These are phyloP conservation scores for Theobroma cacao DNA, from an alignment of 345 rosid genomes.

Conservation along the genomic window DNA sequence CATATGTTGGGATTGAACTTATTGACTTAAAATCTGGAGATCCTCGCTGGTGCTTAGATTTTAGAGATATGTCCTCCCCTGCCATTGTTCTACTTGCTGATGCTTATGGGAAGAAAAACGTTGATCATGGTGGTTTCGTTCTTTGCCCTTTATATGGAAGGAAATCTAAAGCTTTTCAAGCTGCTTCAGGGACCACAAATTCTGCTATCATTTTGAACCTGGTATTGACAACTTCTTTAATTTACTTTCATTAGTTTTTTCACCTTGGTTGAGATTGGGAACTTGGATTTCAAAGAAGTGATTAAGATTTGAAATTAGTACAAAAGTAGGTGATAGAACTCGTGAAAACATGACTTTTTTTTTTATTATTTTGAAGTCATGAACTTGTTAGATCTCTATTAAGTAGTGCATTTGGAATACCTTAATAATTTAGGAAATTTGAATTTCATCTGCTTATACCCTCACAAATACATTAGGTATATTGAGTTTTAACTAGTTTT, in stretches of 20 bases:
- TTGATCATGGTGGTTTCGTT: slow-evolving; percentile 76
- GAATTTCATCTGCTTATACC: background rate
- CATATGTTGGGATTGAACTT: slow-evolving; percentile 85
- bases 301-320: background rate
- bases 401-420: background rate
- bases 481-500: background rate
- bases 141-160: slow-evolving; percentile 92
- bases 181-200: slow-evolving; percentile 89
- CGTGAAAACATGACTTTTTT: background rate
- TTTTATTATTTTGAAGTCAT: background rate
- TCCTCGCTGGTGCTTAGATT: slow-evolving; percentile 93
- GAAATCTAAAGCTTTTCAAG: slow-evolving; percentile 96
- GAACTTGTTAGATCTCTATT: slow-evolving; percentile 1
- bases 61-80: slow-evolving; percentile 94
- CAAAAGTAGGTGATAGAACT: background rate
- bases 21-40: slow-evolving; percentile 75
- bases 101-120: slow-evolving; percentile 59
- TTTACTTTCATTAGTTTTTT: background rate
- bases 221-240: slow-evolving; percentile 42
- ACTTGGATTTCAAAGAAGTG: background rate
- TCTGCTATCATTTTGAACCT: slow-evolving; percentile 68
- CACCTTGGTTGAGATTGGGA: background rate
- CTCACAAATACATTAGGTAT: background rate
- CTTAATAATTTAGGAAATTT: background rate
- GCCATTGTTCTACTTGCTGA: slow-evolving; percentile 73